phyloP scores from a whole-genome alignment of 2,329 filamentous ascomycete species.

The Trichoderma harzianum region DNA sequence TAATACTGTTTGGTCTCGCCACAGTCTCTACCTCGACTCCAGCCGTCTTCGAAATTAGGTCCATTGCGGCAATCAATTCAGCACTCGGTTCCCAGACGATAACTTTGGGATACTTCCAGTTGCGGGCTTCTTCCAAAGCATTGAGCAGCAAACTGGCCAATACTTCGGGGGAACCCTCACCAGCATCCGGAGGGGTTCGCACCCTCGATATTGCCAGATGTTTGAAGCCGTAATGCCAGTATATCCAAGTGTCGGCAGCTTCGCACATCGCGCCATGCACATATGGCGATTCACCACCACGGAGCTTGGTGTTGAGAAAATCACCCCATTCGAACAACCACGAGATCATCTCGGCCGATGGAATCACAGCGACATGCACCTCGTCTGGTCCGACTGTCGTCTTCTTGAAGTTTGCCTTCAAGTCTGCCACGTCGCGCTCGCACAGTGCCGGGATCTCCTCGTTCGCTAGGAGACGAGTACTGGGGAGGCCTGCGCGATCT shows the following conservation, averaged over 20 bases:
- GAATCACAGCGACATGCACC: background rate
- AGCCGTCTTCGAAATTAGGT: background rate
- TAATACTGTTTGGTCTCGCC: background rate
- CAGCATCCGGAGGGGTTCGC: background rate
- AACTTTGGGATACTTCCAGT: background rate
- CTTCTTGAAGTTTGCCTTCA: background rate
- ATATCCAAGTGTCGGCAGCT: background rate
- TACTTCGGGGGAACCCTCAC: background rate
- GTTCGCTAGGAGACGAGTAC: background rate
- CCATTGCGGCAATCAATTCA: background rate
- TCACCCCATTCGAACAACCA: background rate
- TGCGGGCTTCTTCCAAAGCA: constrained; percentile 5
- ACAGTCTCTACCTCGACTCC: background rate
- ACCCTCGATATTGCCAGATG: background rate
- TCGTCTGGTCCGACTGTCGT: background rate
- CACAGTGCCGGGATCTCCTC: background rate
- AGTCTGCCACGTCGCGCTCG: background rate
- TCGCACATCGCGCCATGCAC: background rate
- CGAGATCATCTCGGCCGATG: background rate
- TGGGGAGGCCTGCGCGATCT: background rate
- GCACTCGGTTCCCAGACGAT: background rate
- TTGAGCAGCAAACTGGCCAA: background rate
- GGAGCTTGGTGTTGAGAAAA: background rate
- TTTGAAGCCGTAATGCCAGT: constrained; percentile 1
- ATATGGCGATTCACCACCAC: background rate